A percentile compares a stretch with the other conserved stretches of the same genome.
phyloP scores from a whole-genome alignment of 805 yeast genomes.

The Saturnispora quitensis region DNA sequence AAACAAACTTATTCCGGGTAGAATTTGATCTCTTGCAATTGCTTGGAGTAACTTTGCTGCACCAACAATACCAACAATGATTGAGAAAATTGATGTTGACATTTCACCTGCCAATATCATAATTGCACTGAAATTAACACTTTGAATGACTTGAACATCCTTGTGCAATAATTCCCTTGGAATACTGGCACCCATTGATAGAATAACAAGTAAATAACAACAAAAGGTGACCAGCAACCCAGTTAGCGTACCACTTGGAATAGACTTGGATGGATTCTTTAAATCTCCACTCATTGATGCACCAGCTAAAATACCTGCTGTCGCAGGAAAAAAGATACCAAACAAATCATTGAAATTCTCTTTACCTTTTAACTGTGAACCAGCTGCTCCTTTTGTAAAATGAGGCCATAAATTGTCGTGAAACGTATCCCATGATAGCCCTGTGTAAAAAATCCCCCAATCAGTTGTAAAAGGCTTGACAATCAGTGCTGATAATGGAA shows the following conservation, averaged over 20 bases:
- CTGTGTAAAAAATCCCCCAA: conserved; percentile 49
- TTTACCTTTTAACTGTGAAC: conserved; percentile 50
- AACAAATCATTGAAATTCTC: conserved; percentile 82
- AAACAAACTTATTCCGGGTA: conserved; percentile 69
- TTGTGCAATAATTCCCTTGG: conserved; percentile 69
- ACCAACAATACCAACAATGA: conserved; percentile 92
- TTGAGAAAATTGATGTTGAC: conserved; percentile 84
- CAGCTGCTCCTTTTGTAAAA: conserved; percentile 89
- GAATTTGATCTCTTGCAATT: conserved; percentile 74
- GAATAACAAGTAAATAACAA: conserved; percentile 70
- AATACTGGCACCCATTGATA: conserved; percentile 69
- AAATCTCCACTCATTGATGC: conserved; percentile 98
- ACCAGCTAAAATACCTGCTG: conserved; percentile 98
- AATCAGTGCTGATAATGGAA: conserved; percentile 69
- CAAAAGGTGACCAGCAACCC: conserved; percentile 73
- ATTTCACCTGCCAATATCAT: conserved; percentile 82
- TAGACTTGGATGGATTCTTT: conserved; percentile 73
- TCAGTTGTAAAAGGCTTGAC: conserved; percentile 55
- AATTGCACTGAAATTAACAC: conserved; percentile 59
- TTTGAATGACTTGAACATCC: conserved; percentile 81
- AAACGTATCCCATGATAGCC: conserved; percentile 62
- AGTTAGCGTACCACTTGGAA: conserved; percentile 88
- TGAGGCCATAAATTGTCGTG: conserved; percentile 62
- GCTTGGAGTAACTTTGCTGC: conserved; percentile 90
- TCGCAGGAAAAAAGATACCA: conserved; percentile 96